Evolutionary conservation across 2,329 filamentous ascomycete genomes (phyloP).

Genomic region (Penicillium sumatraense): DNA sequence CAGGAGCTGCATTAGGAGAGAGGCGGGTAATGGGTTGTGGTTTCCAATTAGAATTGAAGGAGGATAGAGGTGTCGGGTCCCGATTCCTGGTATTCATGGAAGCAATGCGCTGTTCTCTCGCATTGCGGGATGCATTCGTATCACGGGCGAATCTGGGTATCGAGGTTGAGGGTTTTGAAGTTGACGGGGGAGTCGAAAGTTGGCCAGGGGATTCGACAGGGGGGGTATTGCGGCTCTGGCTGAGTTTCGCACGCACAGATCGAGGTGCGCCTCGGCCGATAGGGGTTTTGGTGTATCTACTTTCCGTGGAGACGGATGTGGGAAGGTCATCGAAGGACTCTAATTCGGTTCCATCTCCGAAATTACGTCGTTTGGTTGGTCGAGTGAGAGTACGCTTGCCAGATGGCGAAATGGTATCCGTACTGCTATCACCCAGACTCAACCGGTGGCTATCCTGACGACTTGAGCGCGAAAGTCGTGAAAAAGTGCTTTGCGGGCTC

Average conservation of each 20-base stretch:
- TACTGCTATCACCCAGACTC: slow-evolving; percentile 51
- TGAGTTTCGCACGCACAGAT: slow-evolving; percentile 58
- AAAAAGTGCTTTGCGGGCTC: slow-evolving; percentile 44
- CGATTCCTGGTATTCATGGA: slow-evolving; percentile 45
- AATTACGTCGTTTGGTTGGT: slow-evolving; percentile 71
- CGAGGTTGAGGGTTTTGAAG: slow-evolving; percentile 51
- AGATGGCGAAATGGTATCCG: slow-evolving; percentile 57
- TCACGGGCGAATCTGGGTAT: slow-evolving; percentile 69
- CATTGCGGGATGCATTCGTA: slow-evolving; percentile 68
- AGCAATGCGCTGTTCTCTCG: slow-evolving; percentile 64
- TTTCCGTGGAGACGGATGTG: slow-evolving; percentile 81
- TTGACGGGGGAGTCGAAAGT: slow-evolving; percentile 63
- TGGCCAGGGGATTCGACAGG: slow-evolving; percentile 50
- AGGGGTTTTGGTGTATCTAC: slow-evolving; percentile 80
- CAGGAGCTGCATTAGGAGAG: slow-evolving; percentile 54
- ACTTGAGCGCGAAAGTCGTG: slow-evolving; percentile 45
- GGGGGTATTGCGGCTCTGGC: slow-evolving; percentile 44
- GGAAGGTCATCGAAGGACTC: slow-evolving; percentile 94
- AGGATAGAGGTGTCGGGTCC: slow-evolving; percentile 52
- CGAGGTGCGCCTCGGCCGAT: slow-evolving; percentile 70
- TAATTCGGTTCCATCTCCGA: slow-evolving; percentile 90
- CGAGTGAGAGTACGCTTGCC: slow-evolving; percentile 74
- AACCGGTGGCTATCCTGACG: slow-evolving; percentile 56
- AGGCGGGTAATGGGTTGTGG: slow-evolving; percentile 57
- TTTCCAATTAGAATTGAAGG: slow-evolving; percentile 65